A percentile compares a stretch with the other conserved stretches of the same genome.
phyloP scores from a whole-genome alignment of 176 grass and related monocot species.

The Hordeum marinum region DNA sequence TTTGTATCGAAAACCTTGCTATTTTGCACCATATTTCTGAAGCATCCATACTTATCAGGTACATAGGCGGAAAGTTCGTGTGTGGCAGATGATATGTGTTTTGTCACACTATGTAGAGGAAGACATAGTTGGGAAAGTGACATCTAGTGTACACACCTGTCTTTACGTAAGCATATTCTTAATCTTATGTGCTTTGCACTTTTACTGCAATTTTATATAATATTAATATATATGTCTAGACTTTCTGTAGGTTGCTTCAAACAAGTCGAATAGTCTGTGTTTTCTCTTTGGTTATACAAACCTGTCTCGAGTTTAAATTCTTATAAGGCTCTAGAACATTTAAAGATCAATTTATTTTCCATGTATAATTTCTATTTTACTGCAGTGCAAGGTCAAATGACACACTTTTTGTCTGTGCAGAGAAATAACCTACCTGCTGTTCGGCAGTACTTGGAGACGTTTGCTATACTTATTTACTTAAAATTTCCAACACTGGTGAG shows the following conservation, averaged over 20 bases:
- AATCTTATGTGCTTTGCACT: not conserved
- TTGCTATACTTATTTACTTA: slow-evolving; percentile 88
- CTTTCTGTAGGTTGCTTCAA: not conserved
- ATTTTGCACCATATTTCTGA: slow-evolving; percentile 31
- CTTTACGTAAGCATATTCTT: slow-evolving; percentile 65
- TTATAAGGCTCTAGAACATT: not conserved
- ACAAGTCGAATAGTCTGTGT: slow-evolving; percentile 1
- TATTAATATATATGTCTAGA: not conserved
- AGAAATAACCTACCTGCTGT: slow-evolving; percentile 96
- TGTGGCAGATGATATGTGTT: slow-evolving; percentile 97
- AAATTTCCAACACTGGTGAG: slow-evolving; percentile 86
- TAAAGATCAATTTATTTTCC: not conserved
- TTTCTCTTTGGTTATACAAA: not conserved
- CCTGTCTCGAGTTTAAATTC: not conserved
- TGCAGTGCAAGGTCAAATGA: slow-evolving; percentile 20
- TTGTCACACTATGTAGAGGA: slow-evolving; percentile 73
- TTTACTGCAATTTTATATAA: not conserved
- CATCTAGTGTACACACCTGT: slow-evolving; percentile 60
- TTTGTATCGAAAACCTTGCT: not conserved
- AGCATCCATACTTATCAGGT: slow-evolving; percentile 49
- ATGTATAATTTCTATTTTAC: not conserved
- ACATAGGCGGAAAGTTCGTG: slow-evolving; percentile 91
- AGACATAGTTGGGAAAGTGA: slow-evolving; percentile 78
- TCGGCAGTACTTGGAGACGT: slow-evolving; percentile 89
- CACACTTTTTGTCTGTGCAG: slow-evolving; percentile 52